phyloP scores from a whole-genome alignment of 345 rosid species.

The Eucalyptus pauciflora region DNA sequence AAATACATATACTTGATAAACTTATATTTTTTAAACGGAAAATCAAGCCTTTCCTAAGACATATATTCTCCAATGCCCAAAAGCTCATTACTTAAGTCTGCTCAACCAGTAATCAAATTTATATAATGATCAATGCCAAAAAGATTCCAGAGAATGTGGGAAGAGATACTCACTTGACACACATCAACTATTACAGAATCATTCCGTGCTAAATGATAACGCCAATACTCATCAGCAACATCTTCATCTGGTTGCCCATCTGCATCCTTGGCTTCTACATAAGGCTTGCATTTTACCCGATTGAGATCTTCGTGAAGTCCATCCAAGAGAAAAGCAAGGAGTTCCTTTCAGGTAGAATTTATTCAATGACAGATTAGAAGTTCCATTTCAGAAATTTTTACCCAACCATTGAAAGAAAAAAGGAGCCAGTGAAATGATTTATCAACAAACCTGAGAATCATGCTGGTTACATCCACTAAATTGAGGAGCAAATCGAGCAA shows the following conservation, averaged over 20 bases:
- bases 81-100: not conserved
- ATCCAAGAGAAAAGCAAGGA: constrained; percentile 89
- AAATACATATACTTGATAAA: not conserved
- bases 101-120: not conserved
- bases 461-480: constrained; percentile 97
- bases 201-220: constrained; percentile 81
- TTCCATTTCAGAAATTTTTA: not conserved
- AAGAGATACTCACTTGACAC: constrained; percentile 65
- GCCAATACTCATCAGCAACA: constrained; percentile 96
- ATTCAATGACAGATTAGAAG: not conserved
- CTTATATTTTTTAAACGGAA: not conserved
- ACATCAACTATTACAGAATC: constrained; percentile 81
- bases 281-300: constrained; percentile 86
- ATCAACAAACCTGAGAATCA: constrained; percentile 85
- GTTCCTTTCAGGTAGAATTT: constrained; percentile 46
- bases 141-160: constrained; percentile 9
- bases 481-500: constrained; percentile 93
- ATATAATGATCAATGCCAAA: not conserved
- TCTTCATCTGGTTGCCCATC: constrained; percentile 76
- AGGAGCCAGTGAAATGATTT: not conserved
- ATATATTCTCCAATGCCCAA: not conserved
- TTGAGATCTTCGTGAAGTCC: constrained; percentile 98
- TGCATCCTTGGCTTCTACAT: constrained; percentile 81
- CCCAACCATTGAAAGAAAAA: not conserved
- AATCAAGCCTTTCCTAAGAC: not conserved